Evolutionary conservation across 192 early-diverging fungal genomes (phyloP), one percentile per base, ranked within the genome.

Genomic region (Mortierella antarctica): DNA sequence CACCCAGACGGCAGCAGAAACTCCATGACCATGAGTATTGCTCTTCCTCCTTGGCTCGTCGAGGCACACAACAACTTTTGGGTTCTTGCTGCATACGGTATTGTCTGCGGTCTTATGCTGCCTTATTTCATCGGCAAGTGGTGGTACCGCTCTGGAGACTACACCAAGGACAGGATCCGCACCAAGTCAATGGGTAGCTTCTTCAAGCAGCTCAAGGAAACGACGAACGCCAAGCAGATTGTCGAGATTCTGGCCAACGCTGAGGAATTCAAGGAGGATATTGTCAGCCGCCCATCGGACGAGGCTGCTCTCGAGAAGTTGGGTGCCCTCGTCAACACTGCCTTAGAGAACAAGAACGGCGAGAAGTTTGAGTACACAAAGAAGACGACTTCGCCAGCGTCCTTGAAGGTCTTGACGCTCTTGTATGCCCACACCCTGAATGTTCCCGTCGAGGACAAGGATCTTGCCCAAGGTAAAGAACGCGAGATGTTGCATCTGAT

Each of bases 81-180:
- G 83, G 95, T 98, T 8, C 83, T 99, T 64, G 80, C 88, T 48
- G 85, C 96, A 20, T 99, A 99, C 82, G 93, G 89, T 15, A 80
- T 94, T 73, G 79, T 94, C 13, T 98, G 98, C 88, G 97, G 96
- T 74, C 77, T 98, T 51, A 82, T 91, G 10, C 85, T 98, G 75
- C 98, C 98, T 55, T 89, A 92, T 65, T 90, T 92, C 50, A 96
- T 99, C 48, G 95, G 94, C 14, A 88, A 88, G 65, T 98, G 97
- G 98, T 99, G 98, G 98, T 93, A 95, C 84, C 89, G 89, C 61
- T 94, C 95, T 55, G 95, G 93, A 71, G 83, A 91, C 68, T 91
- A 91, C 65, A 97, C 95, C 82, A 97, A 96, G 77, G 94, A 98
- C 71, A 91, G 89, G 69, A 95, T 99, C 67, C 86, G 95, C 46